Conservation (phyloP, 2,329 filamentous ascomycete species). For the Fusarium lyarnte region DNA sequence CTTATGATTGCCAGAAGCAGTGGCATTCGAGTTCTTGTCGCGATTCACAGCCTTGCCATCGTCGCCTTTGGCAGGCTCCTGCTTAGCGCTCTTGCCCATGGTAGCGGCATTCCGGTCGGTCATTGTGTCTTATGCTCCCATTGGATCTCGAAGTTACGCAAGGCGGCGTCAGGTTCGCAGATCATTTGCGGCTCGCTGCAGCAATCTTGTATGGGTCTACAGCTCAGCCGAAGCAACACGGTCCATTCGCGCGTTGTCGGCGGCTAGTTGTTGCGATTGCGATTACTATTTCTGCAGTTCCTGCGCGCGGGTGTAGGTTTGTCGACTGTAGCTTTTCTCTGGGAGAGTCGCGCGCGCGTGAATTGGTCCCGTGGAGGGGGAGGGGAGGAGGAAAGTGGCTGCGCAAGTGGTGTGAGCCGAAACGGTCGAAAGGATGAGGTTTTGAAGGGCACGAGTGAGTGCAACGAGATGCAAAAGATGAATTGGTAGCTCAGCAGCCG, state of each 20-base stretch:
- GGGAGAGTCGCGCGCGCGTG: constrained; percentile 28
- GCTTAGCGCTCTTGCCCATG: constrained; percentile 47
- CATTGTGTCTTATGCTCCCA: constrained; percentile 48
- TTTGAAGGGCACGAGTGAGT: neutral
- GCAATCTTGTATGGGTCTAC: constrained; percentile 37
- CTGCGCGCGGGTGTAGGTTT: constrained; percentile 27
- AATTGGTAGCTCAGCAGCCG: constrained; percentile 34
- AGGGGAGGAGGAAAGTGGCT: constrained; percentile 33
- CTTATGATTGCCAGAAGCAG: constrained; percentile 50
- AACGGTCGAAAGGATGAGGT: constrained; percentile 26
- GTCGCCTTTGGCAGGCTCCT: constrained; percentile 37
- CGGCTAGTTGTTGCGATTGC: constrained; percentile 28
- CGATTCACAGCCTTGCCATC: constrained; percentile 46
- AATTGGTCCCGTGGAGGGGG: constrained; percentile 32
- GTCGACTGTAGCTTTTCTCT: constrained; percentile 7
- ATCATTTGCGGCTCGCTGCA: constrained; percentile 48
- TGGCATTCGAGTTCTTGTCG: constrained; percentile 42
- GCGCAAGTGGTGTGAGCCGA: constrained; percentile 33
- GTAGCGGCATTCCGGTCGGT: constrained; percentile 48
- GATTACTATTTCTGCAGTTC: constrained; percentile 17
- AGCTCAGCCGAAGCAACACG: constrained; percentile 39
- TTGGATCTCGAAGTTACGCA: constrained; percentile 49
- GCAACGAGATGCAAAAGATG: neutral
- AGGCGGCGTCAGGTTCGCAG: constrained; percentile 43
- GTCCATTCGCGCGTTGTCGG: constrained; percentile 39